phyloP scores from a whole-genome alignment of 78 protist species.

The Chrysochromulina parva region DNA sequence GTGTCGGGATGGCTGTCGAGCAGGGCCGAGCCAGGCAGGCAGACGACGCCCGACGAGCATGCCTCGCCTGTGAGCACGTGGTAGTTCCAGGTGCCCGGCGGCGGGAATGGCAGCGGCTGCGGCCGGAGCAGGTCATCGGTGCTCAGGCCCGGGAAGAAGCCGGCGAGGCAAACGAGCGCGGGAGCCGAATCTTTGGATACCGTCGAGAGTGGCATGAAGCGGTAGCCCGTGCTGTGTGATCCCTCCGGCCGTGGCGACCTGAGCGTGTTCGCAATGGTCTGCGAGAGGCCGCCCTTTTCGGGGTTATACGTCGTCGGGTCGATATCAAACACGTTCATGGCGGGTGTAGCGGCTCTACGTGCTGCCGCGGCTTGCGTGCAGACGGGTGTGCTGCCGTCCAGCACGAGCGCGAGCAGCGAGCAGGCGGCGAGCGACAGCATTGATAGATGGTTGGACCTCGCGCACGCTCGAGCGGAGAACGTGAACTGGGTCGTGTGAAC shows the following conservation, averaged over 20 bases:
- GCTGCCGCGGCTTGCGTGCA: too few relatives aligned
- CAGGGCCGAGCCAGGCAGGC: not conserved
- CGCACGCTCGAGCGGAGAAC: too few relatives aligned
- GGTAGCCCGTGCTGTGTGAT: not conserved
- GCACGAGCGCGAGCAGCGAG: too few relatives aligned
- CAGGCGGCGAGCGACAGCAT: too few relatives aligned
- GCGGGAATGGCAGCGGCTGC: slow-evolving; percentile 7
- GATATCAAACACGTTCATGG: too few relatives aligned
- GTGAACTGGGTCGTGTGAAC: too few relatives aligned
- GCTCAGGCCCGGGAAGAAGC: not conserved
- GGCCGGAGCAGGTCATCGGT: not conserved
- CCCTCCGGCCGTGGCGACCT: not conserved
- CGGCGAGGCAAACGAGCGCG: not conserved
- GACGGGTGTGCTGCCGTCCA: too few relatives aligned
- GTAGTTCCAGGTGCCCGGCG: not conserved
- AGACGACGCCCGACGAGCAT: not conserved
- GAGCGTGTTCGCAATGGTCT: too few relatives aligned
- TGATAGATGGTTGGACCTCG: too few relatives aligned
- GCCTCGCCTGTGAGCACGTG: not conserved
- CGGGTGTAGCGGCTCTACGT: too few relatives aligned
- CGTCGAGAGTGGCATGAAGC: not conserved
- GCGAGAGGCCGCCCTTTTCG: too few relatives aligned
- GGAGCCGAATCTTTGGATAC: not conserved
- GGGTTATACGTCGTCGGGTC: too few relatives aligned
- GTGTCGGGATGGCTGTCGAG: not conserved